These are phyloP conservation scores for Condylostoma magnum DNA, from an alignment of 169 alveolate species.

Conservation along the genomic window DNA sequence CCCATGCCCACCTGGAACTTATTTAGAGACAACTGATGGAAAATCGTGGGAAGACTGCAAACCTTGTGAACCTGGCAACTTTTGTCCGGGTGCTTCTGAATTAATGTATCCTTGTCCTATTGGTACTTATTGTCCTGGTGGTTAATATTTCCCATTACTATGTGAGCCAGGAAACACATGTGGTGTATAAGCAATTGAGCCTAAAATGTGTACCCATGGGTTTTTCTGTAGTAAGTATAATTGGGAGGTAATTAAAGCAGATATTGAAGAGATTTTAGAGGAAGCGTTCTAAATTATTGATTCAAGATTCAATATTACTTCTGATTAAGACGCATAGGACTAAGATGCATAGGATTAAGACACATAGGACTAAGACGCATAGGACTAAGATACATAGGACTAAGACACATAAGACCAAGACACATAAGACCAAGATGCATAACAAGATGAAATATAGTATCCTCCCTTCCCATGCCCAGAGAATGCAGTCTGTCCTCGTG, in stretches of 20 bases:
- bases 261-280: too few species aligned
- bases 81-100: conserved; percentile 50
- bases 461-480: too few species aligned
- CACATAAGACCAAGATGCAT: conserved; percentile 52
- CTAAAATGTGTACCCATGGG: conserved; percentile 49
- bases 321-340: too few species aligned
- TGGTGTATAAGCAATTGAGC: conserved; percentile 20
- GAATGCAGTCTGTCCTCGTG: conserved; percentile 38
- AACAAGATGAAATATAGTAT: too few species aligned
- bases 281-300: too few species aligned
- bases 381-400: neutral
- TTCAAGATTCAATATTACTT: too few species aligned
- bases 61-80: conserved; percentile 48
- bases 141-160: conserved; percentile 36
- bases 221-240: conserved; percentile 62
- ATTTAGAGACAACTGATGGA: conserved; percentile 38
- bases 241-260: conserved; percentile 38
- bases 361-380: too few species aligned
- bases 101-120: conserved; percentile 41
- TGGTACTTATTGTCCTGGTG: conserved; percentile 63
- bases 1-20: conserved; percentile 70
- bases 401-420: conserved; percentile 34
- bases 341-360: too few species aligned
- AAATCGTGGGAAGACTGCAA: conserved; percentile 48
- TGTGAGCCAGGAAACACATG: conserved; percentile 44